These are phyloP conservation scores for Pyrenophora tritici-repentis DNA, from an alignment of 2,329 filamentous ascomycete species.

Conservation along the genomic window DNA sequence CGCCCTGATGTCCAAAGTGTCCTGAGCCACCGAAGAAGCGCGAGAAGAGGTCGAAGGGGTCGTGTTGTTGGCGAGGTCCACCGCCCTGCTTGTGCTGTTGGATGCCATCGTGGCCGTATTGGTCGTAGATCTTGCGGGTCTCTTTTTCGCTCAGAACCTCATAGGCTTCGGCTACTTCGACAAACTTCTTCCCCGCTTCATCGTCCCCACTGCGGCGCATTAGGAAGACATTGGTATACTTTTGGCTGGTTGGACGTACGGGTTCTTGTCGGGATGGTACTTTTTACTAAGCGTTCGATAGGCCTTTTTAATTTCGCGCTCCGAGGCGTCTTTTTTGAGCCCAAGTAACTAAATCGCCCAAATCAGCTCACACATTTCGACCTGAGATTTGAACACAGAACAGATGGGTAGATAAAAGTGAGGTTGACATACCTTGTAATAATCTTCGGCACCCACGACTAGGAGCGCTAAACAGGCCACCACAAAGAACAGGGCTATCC, in stretches of 20 bases:
- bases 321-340: slow-evolving; percentile 76
- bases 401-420: neutral
- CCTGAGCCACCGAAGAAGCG: slow-evolving; percentile 94
- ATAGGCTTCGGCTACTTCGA: slow-evolving; percentile 93
- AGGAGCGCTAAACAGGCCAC: slow-evolving; percentile 52
- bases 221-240: slow-evolving; percentile 12
- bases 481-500: slow-evolving; percentile 50
- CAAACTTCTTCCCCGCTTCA: slow-evolving; percentile 85
- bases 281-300: slow-evolving; percentile 93
- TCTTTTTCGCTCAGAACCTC: slow-evolving; percentile 82
- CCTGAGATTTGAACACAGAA: slow-evolving; percentile 2
- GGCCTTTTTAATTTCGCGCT: slow-evolving; percentile 89
- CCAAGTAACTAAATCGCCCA: slow-evolving; percentile 69
- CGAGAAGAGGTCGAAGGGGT: slow-evolving; percentile 95
- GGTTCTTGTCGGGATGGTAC: slow-evolving; percentile 97
- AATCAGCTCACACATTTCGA: slow-evolving; percentile 19
- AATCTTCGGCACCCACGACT: slow-evolving; percentile 65
- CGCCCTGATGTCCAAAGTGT: slow-evolving; percentile 77
- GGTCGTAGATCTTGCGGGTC: slow-evolving; percentile 87
- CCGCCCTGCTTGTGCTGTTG: slow-evolving; percentile 79
- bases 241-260: slow-evolving; percentile 61
- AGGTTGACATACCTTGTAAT: slow-evolving; percentile 68
- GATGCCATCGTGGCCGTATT: slow-evolving; percentile 89
- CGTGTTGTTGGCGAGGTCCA: slow-evolving; percentile 63
- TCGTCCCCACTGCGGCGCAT: slow-evolving; percentile 67